Percentiles rank a stretch among this genome's conserved stretches.
Evolutionary conservation across 2,329 filamentous ascomycete genomes (phyloP).

Genomic region (Alternaria ventricosa): DNA sequence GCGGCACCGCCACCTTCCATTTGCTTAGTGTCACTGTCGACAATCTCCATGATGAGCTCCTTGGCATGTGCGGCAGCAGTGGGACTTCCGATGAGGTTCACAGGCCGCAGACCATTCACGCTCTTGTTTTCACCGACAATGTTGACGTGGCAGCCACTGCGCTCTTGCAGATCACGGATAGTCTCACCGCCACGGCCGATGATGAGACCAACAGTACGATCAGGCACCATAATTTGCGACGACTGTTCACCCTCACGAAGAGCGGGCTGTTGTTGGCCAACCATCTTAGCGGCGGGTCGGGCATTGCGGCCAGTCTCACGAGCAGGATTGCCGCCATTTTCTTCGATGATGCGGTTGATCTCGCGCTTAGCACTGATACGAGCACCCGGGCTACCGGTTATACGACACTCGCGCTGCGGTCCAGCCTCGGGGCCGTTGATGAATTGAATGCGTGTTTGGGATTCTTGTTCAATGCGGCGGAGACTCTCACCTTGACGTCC

Average conservation of each 20-base stretch:
- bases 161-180: conserved; percentile 88
- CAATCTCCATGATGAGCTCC: conserved; percentile 90
- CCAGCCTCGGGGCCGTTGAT: conserved; percentile 77
- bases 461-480: conserved; percentile 81
- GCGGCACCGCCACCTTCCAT: conserved; percentile 42
- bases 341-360: conserved; percentile 87
- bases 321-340: conserved; percentile 68
- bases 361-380: conserved; percentile 80
- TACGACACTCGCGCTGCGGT: conserved; percentile 81
- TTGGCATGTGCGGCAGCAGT: conserved; percentile 79
- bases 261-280: conserved; percentile 50
- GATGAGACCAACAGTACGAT: conserved; percentile 89
- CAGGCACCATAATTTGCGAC: conserved; percentile 92
- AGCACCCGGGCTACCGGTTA: conserved; percentile 74
- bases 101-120: conserved; percentile 84
- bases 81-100: conserved; percentile 84
- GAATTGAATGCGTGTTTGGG: conserved; percentile 85
- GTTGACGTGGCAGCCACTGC: conserved; percentile 93
- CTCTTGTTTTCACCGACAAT: conserved; percentile 94
- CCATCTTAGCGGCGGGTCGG: conserved; percentile 51
- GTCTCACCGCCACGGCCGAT: conserved; percentile 94
- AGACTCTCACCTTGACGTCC: conserved; percentile 90
- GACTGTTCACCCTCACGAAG: conserved; percentile 82
- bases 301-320: conserved; percentile 48
- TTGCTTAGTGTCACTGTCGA: conserved; percentile 79